Percentiles rank a stretch among this genome's conserved stretches.
Conservation (phyloP, 1,284 basidiomycete genomes). For the Wallemia mellicola region DNA sequence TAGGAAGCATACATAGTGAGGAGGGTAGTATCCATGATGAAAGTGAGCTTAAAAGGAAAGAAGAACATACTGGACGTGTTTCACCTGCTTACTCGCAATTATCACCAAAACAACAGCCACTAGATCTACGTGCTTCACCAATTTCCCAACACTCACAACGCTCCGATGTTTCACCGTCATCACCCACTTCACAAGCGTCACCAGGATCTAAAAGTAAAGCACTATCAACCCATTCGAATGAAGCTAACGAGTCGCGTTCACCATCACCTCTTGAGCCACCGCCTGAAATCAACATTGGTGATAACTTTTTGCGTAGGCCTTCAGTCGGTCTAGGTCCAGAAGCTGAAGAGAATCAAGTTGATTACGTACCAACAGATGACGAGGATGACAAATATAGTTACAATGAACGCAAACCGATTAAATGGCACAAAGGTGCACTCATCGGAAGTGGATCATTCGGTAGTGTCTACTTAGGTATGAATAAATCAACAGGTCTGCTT, state of each 20-base stretch:
- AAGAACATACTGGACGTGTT: constrained; percentile 2
- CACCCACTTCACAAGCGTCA: background rate
- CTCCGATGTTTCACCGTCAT: background rate
- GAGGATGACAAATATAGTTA: constrained; percentile 6
- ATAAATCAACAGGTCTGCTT: constrained; percentile 63
- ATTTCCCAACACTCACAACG: background rate
- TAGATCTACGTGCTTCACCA: background rate
- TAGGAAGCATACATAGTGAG: constrained; percentile 13
- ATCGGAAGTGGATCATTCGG: constrained; percentile 93
- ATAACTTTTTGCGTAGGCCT: background rate
- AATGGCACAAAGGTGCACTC: constrained; percentile 96
- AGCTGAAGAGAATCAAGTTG: constrained; percentile 23
- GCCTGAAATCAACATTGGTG: background rate
- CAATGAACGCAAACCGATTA: constrained; percentile 27
- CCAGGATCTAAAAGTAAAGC: too few species aligned
- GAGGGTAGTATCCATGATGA: constrained; percentile 14
- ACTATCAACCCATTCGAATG: background rate
- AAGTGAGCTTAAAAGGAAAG: constrained; percentile 18
- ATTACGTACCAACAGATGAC: constrained; percentile 11
- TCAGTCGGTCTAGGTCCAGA: constrained; percentile 16
- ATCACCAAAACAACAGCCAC: background rate
- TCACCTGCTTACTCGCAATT: background rate
- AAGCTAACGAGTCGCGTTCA: background rate
- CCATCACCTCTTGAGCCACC: background rate
- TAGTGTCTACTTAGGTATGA: constrained; percentile 89